Conservation (phyloP, 192 early-diverging fungal genomes). For the Rhizoclosmatium globosum region DNA sequence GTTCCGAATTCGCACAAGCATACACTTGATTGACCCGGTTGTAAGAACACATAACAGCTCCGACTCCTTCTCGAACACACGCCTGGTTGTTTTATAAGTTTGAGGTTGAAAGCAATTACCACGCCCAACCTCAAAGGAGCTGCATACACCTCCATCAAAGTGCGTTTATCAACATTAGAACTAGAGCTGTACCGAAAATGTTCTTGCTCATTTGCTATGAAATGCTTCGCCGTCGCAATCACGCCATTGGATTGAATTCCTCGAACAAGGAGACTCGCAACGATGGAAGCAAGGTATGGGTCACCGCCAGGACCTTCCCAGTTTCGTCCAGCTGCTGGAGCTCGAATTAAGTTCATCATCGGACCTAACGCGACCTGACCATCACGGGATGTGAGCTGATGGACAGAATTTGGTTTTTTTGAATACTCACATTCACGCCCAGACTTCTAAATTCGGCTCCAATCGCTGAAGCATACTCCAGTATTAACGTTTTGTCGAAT, state of each 20-base stretch:
- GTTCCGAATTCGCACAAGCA: conserved; percentile 61
- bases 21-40: conserved; percentile 66
- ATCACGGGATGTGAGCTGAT: background rate
- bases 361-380: conserved; percentile 27
- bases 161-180: conserved; percentile 57
- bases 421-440: conserved; percentile 55
- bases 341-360: conserved; percentile 43
- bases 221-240: conserved; percentile 67
- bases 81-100: conserved; percentile 66
- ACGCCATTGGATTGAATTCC: conserved; percentile 61
- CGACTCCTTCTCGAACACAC: conserved; percentile 57
- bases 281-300: conserved; percentile 51
- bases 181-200: conserved; percentile 24
- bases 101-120: conserved; percentile 57
- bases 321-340: conserved; percentile 47
- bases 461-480: conserved; percentile 53
- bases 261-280: conserved; percentile 40
- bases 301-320: conserved; percentile 62
- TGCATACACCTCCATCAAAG: conserved; percentile 68
- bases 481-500: conserved; percentile 61
- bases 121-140: conserved; percentile 60
- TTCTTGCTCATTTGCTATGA: conserved; percentile 64
- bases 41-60: conserved; percentile 70
- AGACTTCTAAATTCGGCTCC: conserved; percentile 64
- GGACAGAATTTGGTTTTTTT: background rate